Evolutionary conservation across 305 asterid species (phyloP), one percentile per base, ranked within the genome.

Genomic region (Solanum hybrid): DNA sequence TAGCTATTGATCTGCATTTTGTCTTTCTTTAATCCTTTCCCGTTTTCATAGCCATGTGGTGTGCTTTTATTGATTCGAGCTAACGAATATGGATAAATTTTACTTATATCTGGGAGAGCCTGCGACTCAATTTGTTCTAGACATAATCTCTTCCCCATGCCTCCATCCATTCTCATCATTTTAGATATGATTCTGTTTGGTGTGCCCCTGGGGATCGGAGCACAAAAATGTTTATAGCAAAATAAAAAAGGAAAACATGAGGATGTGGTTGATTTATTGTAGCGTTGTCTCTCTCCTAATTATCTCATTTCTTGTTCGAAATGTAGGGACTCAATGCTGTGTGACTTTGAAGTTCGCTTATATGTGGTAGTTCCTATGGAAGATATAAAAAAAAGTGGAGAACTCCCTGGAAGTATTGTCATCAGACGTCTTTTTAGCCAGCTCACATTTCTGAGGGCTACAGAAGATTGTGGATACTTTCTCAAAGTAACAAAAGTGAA

Each of bases 401-500:
- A 75, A 75, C 89, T 92, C 60, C 89, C 69, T 20, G 90, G 92
- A 80, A 94, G 95, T 89, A 76, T 81, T 71, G 77, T 96, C 38
- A 92, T 90, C 2, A 88, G 85, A 13, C 87, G 89, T 85, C 94
- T 95, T 42, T 82, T 95, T 86, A 79, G 87, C 89, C 93, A 91
- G 46, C 91, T 95, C 22, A 91, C 92, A 26, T 14, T 37, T 27
- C 14, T 32, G 17, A 94, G 82, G 80, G 95, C 95, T 85, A 88
- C 89, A 35, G 92, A 89, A 89, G 89, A 91, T 84, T 75, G 60
- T 77, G 98, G 98, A 71, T 96, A 96, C 94, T 87, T 94, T 32
- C 94, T 96, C 86, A 91, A 94, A 31, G 95, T 97, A 72, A 96
- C 98, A 38, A 92, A 94, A 89, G 73, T 96, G 92, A 89, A 91